These are phyloP conservation scores for Chimonanthus praecox DNA, from an alignment of 164 flowering plant genomes.

Conservation along the genomic window DNA sequence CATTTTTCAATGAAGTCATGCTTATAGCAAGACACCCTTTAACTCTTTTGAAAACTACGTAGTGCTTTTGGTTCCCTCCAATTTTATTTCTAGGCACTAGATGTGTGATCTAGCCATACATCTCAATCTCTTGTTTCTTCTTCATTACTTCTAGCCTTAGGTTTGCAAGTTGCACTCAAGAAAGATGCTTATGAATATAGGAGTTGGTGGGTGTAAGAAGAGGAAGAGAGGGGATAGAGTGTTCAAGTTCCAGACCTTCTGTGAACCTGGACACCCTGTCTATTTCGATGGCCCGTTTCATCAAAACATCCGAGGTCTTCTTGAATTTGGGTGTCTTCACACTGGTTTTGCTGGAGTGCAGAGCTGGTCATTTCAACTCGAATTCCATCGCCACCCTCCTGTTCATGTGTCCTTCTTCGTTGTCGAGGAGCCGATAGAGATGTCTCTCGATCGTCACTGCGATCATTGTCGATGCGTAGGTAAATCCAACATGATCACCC, in stretches of 20 bases:
- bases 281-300: slow-evolving; percentile 57
- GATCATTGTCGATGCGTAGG: slow-evolving; percentile 76
- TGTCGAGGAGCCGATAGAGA: slow-evolving; percentile 60
- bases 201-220: slow-evolving; percentile 39
- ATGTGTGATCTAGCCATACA: slow-evolving; percentile 37
- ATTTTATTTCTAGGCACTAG: slow-evolving; percentile 53
- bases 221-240: slow-evolving; percentile 70
- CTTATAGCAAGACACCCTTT: slow-evolving; percentile 21
- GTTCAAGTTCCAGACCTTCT: slow-evolving; percentile 65
- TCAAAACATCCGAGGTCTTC: slow-evolving; percentile 52
- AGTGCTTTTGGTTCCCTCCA: slow-evolving; percentile 30
- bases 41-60: slow-evolving; percentile 13
- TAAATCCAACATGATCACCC: slow-evolving; percentile 19
- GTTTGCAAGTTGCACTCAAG: no score
- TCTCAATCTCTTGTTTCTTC: neutral
- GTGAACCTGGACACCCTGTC: slow-evolving; percentile 59
- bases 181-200: slow-evolving; percentile 36
- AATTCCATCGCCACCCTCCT: slow-evolving; percentile 61
- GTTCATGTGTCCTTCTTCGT: slow-evolving; percentile 50
- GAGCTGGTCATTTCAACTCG: slow-evolving; percentile 83
- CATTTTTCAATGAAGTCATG: slow-evolving; percentile 23
- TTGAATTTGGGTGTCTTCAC: slow-evolving; percentile 51
- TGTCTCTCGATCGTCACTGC: slow-evolving; percentile 47
- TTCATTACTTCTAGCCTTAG: neutral
- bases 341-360: slow-evolving; percentile 26